Evolutionary conservation across 2,329 filamentous ascomycete species (phyloP).

Genomic region (Fusarium nurragi): DNA sequence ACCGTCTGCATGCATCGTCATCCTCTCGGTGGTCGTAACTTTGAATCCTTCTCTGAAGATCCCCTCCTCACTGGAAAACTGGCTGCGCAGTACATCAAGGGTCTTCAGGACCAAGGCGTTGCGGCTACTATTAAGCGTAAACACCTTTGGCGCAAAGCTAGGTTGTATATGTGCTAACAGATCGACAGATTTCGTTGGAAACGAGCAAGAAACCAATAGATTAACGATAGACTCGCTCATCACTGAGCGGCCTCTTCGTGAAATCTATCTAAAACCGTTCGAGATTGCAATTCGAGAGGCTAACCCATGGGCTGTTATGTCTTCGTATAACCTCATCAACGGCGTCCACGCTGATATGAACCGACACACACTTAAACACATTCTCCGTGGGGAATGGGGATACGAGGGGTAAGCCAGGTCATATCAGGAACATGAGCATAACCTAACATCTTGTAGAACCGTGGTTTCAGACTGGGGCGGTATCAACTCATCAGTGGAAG

Average conservation of each 20-base stretch:
- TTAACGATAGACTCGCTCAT: constrained; percentile 69
- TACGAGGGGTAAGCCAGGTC: constrained; percentile 61
- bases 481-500: constrained; percentile 64
- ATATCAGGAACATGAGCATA: not conserved
- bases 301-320: constrained; percentile 76
- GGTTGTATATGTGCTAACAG: not conserved
- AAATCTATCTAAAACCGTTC: constrained; percentile 79
- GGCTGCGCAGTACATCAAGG: constrained; percentile 76
- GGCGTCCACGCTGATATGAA: constrained; percentile 67
- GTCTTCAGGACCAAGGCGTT: constrained; percentile 77
- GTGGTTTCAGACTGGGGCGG: constrained; percentile 70
- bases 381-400: constrained; percentile 69
- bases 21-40: constrained; percentile 84
- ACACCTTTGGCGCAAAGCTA: constrained; percentile 19
- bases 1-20: constrained; percentile 86
- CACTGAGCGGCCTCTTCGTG: constrained; percentile 71
- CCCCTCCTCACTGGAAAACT: constrained; percentile 79
- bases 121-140: constrained; percentile 81
- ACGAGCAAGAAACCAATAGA: constrained; percentile 72
- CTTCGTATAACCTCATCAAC: constrained; percentile 74
- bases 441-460: constrained; percentile 50
- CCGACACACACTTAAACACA: constrained; percentile 62
- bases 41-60: constrained; percentile 88
- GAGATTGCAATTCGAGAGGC: constrained; percentile 76
- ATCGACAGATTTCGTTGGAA: constrained; percentile 69